These are phyloP conservation scores for Suhomyces coccinellae DNA, from an alignment of 1,139 yeast species.

Conservation along the genomic window DNA sequence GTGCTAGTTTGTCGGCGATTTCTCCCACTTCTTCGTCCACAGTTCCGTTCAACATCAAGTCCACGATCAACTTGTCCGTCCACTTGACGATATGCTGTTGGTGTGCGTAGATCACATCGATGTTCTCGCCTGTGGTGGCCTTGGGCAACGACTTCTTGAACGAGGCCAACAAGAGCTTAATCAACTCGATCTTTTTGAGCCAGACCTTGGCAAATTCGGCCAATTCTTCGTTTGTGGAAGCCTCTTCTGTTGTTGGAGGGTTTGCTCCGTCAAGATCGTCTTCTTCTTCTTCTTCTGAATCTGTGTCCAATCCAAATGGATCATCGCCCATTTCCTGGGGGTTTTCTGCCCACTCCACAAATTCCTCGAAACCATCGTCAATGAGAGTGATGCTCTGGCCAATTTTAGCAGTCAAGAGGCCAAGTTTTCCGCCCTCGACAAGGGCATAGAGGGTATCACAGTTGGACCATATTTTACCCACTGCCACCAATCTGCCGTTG, in stretches of 20 bases:
- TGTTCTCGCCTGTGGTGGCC: conserved; percentile 31
- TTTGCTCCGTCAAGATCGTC: conserved; percentile 20
- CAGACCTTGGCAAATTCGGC: conserved; percentile 46
- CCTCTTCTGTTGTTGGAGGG: conserved; percentile 27
- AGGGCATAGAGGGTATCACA: conserved; percentile 49
- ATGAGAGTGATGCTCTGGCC: conserved; percentile 48
- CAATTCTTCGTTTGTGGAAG: conserved; percentile 26
- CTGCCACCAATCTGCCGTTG: conserved; percentile 48
- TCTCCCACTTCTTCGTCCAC: conserved; percentile 31
- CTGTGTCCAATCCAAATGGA: conserved; percentile 40
- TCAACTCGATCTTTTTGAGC: conserved; percentile 53
- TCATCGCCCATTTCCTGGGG: conserved; percentile 52
- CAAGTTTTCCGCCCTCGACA: conserved; percentile 50
- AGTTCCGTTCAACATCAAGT: conserved; percentile 46
- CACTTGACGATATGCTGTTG: conserved; percentile 34
- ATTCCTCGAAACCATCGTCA: conserved; percentile 65
- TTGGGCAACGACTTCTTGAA: conserved; percentile 55
- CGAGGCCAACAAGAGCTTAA: conserved; percentile 55
- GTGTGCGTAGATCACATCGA: conserved; percentile 37
- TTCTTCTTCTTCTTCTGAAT: conserved; percentile 27
- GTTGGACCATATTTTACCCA: conserved; percentile 65
- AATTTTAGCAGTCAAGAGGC: conserved; percentile 47
- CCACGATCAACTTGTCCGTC: conserved; percentile 50
- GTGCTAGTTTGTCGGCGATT: conserved; percentile 27
- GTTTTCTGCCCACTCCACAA: conserved; percentile 64